Evolutionary conservation across 2,329 filamentous ascomycete species (phyloP).

Genomic region (Colletotrichum agaves): DNA sequence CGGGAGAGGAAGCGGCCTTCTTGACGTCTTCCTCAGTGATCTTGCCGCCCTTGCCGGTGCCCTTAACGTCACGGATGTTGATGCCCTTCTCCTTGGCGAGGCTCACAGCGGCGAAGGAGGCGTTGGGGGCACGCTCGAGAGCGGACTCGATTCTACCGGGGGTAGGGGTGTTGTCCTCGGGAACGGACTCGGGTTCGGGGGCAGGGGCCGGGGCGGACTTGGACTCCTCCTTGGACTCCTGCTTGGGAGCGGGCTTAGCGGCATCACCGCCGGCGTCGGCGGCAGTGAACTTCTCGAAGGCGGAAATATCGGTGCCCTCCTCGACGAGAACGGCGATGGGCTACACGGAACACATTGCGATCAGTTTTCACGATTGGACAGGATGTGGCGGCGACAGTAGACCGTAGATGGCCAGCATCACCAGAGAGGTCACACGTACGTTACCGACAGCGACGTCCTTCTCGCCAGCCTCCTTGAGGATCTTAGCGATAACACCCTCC

Average conservation of each 20-base stretch:
- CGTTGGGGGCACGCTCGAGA: constrained; percentile 83
- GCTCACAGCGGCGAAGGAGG: constrained; percentile 78
- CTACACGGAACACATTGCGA: constrained; percentile 58
- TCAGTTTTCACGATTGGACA: constrained; percentile 6
- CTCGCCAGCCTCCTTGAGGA: constrained; percentile 89
- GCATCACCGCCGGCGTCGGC: constrained; percentile 90
- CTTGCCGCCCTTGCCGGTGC: constrained; percentile 84
- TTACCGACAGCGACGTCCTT: constrained; percentile 96
- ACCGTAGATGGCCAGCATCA: neutral
- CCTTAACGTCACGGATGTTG: constrained; percentile 82
- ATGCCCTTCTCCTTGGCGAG: constrained; percentile 88
- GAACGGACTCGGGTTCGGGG: constrained; percentile 62
- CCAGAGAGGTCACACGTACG: constrained; percentile 67
- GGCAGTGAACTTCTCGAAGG: constrained; percentile 89
- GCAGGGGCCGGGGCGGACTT: constrained; percentile 66
- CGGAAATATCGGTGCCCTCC: constrained; percentile 85
- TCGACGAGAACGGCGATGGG: constrained; percentile 96
- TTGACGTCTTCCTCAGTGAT: constrained; percentile 95
- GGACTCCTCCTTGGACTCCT: constrained; percentile 73
- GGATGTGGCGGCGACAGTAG: constrained; percentile 27
- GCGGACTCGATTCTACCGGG: constrained; percentile 83
- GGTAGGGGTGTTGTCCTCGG: constrained; percentile 66
- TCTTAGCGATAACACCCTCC: constrained; percentile 93
- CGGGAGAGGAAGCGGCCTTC: constrained; percentile 75
- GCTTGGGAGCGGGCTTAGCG: constrained; percentile 71